A percentile compares a stretch with the other conserved stretches of the same genome.
phyloP scores from a whole-genome alignment of 2,329 filamentous ascomycete genomes.

The Zalaria sp. region DNA sequence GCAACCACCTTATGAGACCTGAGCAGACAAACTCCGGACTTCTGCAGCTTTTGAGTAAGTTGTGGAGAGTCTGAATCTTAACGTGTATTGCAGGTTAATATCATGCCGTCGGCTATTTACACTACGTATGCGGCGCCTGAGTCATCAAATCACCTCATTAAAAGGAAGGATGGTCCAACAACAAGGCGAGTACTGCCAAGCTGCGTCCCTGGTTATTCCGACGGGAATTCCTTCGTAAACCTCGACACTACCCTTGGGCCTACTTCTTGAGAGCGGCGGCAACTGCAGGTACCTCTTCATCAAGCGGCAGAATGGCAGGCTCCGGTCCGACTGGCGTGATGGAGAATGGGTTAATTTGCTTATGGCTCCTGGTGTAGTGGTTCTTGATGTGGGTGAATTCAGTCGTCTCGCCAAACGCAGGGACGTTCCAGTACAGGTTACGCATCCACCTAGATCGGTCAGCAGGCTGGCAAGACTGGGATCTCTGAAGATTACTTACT shows the following conservation, averaged over 20 bases:
- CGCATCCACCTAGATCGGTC: conserved; percentile 49
- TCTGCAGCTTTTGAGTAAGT: too few relatives aligned
- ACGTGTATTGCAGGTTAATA: too few relatives aligned
- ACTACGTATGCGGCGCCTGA: too few relatives aligned
- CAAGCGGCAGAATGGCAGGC: conserved; percentile 64
- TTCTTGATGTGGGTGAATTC: conserved; percentile 94
- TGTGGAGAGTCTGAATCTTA: too few relatives aligned
- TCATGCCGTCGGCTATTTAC: too few relatives aligned
- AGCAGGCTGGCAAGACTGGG: not conserved
- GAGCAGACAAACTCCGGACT: too few relatives aligned
- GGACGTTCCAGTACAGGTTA: conserved; percentile 68
- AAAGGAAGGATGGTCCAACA: too few relatives aligned
- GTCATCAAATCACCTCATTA: too few relatives aligned
- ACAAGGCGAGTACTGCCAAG: too few relatives aligned
- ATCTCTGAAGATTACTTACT: conserved; percentile 10
- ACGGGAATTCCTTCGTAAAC: not conserved
- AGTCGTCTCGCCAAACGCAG: conserved; percentile 69
- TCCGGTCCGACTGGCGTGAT: conserved; percentile 80
- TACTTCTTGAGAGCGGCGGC: too few relatives aligned
- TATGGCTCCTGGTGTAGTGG: conserved; percentile 53
- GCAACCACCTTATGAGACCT: too few relatives aligned
- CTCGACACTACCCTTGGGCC: not conserved
- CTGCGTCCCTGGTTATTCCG: too few relatives aligned
- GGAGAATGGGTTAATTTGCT: conserved; percentile 47
- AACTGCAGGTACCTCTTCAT: conserved; percentile 57